phyloP scores from a whole-genome alignment of 2,329 filamentous ascomycete genomes.

The Aureobasidium sp. region DNA sequence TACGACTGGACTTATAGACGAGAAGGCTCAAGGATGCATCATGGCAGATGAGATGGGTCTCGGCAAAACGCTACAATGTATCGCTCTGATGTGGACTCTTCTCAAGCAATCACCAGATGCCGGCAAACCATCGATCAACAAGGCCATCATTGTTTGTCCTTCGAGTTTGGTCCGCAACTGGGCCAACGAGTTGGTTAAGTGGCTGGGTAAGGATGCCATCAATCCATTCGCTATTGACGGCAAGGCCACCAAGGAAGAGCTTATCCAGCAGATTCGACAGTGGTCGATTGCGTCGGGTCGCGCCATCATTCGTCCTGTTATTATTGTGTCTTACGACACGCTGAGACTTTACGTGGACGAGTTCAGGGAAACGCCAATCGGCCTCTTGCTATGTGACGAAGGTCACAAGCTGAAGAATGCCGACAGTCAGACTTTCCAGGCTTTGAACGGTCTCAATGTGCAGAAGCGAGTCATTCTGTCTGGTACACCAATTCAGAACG shows the following conservation, averaged over 20 bases:
- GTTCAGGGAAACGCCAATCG: constrained; percentile 82
- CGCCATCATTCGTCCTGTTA: constrained; percentile 79
- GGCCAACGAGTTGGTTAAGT: constrained; percentile 95
- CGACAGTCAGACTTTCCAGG: constrained; percentile 90
- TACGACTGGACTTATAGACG: constrained; percentile 90
- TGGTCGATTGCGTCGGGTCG: constrained; percentile 93
- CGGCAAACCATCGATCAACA: constrained; percentile 89
- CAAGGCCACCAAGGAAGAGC: constrained; percentile 89
- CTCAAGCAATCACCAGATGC: constrained; percentile 92
- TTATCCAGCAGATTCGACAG: constrained; percentile 82
- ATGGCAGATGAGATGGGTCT: constrained; percentile 99
- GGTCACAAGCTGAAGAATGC: constrained; percentile 95
- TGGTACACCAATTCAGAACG: constrained; percentile 95
- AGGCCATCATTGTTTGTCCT: constrained; percentile 93
- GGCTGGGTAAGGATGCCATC: constrained; percentile 87
- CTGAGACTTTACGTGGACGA: constrained; percentile 85
- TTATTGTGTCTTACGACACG: constrained; percentile 97
- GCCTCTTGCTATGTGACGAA: constrained; percentile 89
- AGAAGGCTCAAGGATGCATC: constrained; percentile 92
- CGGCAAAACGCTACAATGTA: constrained; percentile 95
- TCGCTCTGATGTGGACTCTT: constrained; percentile 91
- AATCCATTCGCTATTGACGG: constrained; percentile 94
- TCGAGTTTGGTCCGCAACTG: constrained; percentile 96
- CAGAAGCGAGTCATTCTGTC: constrained; percentile 88
- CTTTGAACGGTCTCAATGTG: constrained; percentile 84